Percentiles rank a stretch among this genome's conserved stretches.
Conservation (phyloP, 306 rosid genomes). For the Ochetophila trinervis region DNA sequence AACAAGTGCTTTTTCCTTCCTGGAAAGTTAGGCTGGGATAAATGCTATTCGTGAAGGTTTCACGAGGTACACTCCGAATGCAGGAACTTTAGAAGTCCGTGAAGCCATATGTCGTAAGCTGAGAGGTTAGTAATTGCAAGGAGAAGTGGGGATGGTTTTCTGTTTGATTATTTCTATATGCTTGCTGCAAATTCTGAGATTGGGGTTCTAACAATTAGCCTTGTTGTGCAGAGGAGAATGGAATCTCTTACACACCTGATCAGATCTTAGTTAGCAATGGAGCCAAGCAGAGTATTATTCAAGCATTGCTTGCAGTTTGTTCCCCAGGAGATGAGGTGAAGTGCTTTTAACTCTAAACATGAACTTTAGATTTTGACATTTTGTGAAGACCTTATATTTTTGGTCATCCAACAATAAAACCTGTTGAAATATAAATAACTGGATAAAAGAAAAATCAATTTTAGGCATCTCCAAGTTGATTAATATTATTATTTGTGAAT, state of each 20-base stretch:
- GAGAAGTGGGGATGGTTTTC: background rate
- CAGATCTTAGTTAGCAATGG: conserved; percentile 87
- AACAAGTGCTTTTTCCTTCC: background rate
- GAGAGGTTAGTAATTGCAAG: conserved; percentile 47
- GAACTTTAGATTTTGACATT: background rate
- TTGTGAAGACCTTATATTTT: no score
- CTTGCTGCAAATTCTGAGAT: background rate
- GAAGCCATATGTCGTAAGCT: conserved; percentile 86
- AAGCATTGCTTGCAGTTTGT: conserved; percentile 84
- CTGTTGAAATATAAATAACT: no score
- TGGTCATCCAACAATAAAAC: no score
- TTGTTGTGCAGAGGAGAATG: conserved; percentile 75
- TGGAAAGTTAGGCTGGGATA: conserved; percentile 65
- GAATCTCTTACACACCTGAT: conserved; percentile 69
- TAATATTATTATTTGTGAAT: no score
- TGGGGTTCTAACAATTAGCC: conserved; percentile 3
- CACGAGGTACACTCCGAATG: conserved; percentile 83
- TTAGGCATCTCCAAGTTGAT: no score
- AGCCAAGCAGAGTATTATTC: conserved; percentile 85
- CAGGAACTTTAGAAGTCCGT: conserved; percentile 75
- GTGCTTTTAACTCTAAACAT: background rate
- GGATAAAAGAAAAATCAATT: no score
- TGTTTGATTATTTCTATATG: background rate
- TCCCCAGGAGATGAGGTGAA: conserved; percentile 86
- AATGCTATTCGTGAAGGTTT: conserved; percentile 84